phyloP scores from a whole-genome alignment of 2,329 filamentous ascomycete species.

The Claviceps pazoutovae region DNA sequence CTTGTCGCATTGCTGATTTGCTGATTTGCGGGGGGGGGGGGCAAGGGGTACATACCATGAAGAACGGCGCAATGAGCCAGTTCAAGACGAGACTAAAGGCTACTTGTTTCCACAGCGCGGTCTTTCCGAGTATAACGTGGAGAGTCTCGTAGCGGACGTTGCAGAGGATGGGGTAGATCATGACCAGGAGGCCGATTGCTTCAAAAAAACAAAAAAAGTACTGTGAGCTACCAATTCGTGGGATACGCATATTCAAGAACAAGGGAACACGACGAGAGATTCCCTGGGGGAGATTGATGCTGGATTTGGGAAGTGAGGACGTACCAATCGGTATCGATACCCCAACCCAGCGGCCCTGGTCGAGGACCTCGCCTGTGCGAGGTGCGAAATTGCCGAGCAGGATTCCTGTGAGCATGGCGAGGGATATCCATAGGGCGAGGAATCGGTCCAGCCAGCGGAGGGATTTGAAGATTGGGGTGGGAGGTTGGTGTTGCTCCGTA shows the following conservation, averaged over 20 bases:
- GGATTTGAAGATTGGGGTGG: constrained; percentile 33
- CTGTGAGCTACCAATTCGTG: background rate
- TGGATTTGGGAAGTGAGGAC: background rate
- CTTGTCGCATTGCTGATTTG: background rate
- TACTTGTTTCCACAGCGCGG: constrained; percentile 65
- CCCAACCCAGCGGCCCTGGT: constrained; percentile 39
- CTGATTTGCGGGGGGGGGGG: too few species aligned
- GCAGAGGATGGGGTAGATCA: constrained; percentile 92
- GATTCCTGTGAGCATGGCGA: constrained; percentile 65
- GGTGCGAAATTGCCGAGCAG: constrained; percentile 64
- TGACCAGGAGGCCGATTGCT: constrained; percentile 71
- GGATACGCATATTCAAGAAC: background rate
- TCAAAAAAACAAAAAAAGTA: background rate
- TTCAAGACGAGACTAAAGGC: constrained; percentile 63
- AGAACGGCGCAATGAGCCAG: constrained; percentile 68
- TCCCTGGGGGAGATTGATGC: background rate
- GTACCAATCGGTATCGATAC: constrained; percentile 1
- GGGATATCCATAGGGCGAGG: constrained; percentile 59
- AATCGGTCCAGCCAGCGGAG: constrained; percentile 49
- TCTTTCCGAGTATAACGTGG: constrained; percentile 48
- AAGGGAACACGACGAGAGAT: too few species aligned
- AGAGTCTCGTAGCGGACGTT: constrained; percentile 70
- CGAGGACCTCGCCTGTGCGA: constrained; percentile 43
- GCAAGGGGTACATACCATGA: constrained; percentile 47
- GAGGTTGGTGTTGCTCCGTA: background rate